These are phyloP conservation scores for Kluyveromyces aestuarii DNA, from an alignment of 805 yeast genomes.

Conservation along the genomic window DNA sequence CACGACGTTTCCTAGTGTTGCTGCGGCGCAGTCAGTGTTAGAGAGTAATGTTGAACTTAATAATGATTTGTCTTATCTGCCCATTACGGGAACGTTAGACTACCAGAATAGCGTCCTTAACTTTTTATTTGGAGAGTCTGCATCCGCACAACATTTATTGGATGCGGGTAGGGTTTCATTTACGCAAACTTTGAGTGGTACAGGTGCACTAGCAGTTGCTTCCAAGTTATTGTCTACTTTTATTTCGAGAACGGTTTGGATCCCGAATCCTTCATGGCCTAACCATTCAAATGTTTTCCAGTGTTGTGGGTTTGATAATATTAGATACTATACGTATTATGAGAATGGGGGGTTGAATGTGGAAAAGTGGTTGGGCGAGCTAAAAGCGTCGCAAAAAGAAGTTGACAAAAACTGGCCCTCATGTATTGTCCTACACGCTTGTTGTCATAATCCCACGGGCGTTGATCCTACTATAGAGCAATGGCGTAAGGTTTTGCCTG, in stretches of 20 bases:
- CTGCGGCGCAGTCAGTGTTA: conserved; percentile 21
- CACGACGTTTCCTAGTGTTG: conserved; percentile 25
- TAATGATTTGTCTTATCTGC: conserved; percentile 42
- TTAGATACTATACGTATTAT: conserved; percentile 64
- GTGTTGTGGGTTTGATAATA: conserved; percentile 53
- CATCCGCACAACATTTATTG: conserved; percentile 46
- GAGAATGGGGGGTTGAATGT: conserved; percentile 61
- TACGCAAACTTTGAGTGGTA: conserved; percentile 87
- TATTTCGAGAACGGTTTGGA: conserved; percentile 39
- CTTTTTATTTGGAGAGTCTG: conserved; percentile 63
- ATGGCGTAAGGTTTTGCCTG: conserved; percentile 68
- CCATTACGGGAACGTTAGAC: conserved; percentile 68
- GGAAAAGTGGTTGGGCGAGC: conserved; percentile 51
- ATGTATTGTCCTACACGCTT: conserved; percentile 72
- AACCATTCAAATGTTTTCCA: conserved; percentile 77
- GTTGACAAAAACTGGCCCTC: conserved; percentile 30
- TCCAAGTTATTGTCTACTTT: conserved; percentile 62
- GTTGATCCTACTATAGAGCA: conserved; percentile 77
- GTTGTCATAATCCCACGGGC: conserved; percentile 97
- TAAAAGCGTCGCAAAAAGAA: conserved; percentile 46
- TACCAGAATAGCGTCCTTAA: conserved; percentile 60
- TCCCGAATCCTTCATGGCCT: conserved; percentile 93
- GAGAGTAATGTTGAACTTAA: conserved; percentile 49
- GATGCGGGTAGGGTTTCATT: conserved; percentile 61
- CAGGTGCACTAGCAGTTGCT: conserved; percentile 85